A percentile compares a stretch with the other conserved stretches of the same genome.
phyloP scores from a whole-genome alignment of 495 filamentous ascomycete species.

The Hypoxylon cercidicola region DNA sequence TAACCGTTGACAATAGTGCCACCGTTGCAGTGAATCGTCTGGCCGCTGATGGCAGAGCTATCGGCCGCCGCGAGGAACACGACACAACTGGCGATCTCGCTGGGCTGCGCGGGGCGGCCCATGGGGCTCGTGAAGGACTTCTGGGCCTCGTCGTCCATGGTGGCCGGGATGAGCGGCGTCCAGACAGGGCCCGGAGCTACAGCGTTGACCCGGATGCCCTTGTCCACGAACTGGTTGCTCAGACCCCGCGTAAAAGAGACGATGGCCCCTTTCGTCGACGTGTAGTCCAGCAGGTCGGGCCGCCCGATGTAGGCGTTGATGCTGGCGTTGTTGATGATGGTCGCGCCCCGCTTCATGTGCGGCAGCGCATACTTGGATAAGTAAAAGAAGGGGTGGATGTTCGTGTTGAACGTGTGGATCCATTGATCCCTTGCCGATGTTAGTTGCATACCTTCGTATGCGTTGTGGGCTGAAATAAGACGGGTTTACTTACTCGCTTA shows the following conservation, averaged over 20 bases:
- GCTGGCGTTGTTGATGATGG: conserved; percentile 84
- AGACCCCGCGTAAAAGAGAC: conserved; percentile 82
- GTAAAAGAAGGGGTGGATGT: conserved; percentile 80
- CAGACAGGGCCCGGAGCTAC: conserved; percentile 85
- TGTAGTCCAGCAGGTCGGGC: conserved; percentile 87
- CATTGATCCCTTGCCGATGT: conserved; percentile 72
- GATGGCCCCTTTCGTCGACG: conserved; percentile 84
- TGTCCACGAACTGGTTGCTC: conserved; percentile 75
- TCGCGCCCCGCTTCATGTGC: conserved; percentile 78
- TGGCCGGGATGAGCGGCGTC: conserved; percentile 84
- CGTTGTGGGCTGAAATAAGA: not conserved
- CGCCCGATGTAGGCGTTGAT: conserved; percentile 88
- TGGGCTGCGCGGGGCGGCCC: conserved; percentile 80
- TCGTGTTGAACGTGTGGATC: conserved; percentile 77
- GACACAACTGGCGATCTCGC: conserved; percentile 83
- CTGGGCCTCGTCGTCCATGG: conserved; percentile 76
- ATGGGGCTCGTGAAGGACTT: conserved; percentile 82
- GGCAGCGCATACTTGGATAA: conserved; percentile 81
- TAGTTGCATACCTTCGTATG: conserved; percentile 33
- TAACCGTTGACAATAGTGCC: conserved; percentile 71
- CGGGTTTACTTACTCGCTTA: conserved; percentile 68
- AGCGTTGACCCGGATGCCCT: conserved; percentile 84
- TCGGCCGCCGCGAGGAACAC: conserved; percentile 85
- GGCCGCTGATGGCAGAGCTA: conserved; percentile 72
- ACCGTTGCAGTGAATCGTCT: conserved; percentile 75